Evolutionary conservation across 169 alveolate species (phyloP), one percentile per base, ranked within the genome.

Genomic region (Plasmodium gonderi): DNA sequence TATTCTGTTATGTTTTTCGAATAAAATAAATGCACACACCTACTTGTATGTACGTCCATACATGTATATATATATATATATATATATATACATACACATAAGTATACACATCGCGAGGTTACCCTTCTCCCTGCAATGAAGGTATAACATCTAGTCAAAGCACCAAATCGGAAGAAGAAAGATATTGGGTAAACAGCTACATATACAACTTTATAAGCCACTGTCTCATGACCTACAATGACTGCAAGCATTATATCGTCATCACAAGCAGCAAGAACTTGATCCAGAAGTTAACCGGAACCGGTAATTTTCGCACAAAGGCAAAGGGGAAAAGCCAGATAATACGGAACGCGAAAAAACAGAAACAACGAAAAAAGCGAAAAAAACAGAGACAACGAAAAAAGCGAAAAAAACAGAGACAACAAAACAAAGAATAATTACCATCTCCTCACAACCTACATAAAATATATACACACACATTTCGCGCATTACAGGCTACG

Each of bases 121-220:
- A 14, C 11, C 36, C 60, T 7, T n/a, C 44, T 2, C 49, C 23
- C 65, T 3, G 38, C 74, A 51, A 26, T 72, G 8, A 33, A 83
- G 92, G 92, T 40, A 83, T 83, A 45, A 83, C 92, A 42, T 69
- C 92, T 23, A 83, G 64, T 29, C 11, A 47, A 47, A 76, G 26
- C 3, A 72, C 83, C 20, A 83, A 69, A 44, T 83, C 83, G 33
- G 83, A 83, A 8, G 92, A 83, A 69, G 92, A 83, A 72, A 69
- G 82, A 54, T 69, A 64, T 40, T 83, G 92, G 92, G 42, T 69
- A 9, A 83, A 83, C 64, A 83, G 92, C 54, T 83, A 83, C 44
- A 83, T 83, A 33, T 83, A 83, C 60, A 83, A 83, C 77, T 83
- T 83, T 60, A 83, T 83, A 83, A 83, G 82, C 77, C 74, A 83